A percentile compares a stretch with the other conserved stretches of the same genome.
phyloP scores from a whole-genome alignment of 2,329 filamentous ascomycete genomes.

The Colletotrichum sp. region DNA sequence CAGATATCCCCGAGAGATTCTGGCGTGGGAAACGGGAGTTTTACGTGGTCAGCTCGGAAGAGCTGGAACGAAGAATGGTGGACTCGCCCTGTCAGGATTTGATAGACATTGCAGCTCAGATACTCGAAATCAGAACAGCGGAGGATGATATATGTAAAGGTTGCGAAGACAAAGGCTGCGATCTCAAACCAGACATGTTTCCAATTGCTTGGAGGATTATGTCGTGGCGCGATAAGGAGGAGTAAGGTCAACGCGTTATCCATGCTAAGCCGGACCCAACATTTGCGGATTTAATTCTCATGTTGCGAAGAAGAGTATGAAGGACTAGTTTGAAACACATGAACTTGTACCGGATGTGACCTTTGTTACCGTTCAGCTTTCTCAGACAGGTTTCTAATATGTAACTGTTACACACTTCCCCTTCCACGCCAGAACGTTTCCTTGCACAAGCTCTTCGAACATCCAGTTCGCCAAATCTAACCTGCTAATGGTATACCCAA shows the following conservation, averaged over 20 bases:
- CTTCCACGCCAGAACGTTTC: background rate
- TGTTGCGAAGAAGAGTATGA: background rate
- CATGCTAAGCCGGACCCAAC: fast-evolving
- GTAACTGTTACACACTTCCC: background rate
- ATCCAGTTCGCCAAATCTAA: slow-evolving; percentile 3
- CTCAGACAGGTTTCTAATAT: background rate
- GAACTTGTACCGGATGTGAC: background rate
- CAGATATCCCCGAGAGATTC: background rate
- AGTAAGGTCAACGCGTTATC: background rate
- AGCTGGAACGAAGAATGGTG: background rate
- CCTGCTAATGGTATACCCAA: background rate
- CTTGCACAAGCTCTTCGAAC: background rate
- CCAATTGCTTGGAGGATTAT: background rate
- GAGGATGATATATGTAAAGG: background rate
- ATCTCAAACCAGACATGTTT: background rate
- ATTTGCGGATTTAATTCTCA: fast-evolving
- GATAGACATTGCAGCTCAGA: background rate
- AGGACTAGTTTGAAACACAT: background rate
- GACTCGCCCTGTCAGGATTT: background rate
- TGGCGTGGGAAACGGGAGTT: background rate
- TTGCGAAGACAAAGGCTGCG: background rate
- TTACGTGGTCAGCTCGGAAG: background rate
- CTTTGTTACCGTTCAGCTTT: background rate
- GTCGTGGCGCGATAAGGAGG: background rate
- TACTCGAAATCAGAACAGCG: background rate